Conservation (phyloP, 1,284 basidiomycete species). For the Retiboletus flavoniger region DNA sequence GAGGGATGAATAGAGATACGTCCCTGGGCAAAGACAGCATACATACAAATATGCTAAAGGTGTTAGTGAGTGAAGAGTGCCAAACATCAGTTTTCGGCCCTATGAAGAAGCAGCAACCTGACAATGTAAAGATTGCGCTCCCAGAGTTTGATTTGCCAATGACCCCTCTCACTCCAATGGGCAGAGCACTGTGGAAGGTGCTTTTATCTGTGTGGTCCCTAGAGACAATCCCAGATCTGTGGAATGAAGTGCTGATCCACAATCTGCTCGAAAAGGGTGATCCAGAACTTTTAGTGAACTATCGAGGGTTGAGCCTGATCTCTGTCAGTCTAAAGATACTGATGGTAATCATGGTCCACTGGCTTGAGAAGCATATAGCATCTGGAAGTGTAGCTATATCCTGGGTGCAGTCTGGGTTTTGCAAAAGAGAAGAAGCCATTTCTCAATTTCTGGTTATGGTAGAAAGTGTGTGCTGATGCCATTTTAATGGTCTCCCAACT, state of each 20-base stretch:
- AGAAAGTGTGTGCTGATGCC: background rate
- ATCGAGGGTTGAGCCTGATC: background rate
- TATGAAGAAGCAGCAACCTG: background rate
- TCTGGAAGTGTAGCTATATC: background rate
- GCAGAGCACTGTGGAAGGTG: background rate
- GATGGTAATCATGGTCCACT: background rate
- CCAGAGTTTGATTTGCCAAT: background rate
- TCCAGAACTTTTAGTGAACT: background rate
- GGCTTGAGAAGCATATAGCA: background rate
- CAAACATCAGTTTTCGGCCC: background rate
- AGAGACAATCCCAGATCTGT: background rate
- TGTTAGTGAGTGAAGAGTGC: background rate
- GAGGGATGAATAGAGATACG: background rate
- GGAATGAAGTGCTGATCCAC: background rate
- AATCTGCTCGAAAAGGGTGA: background rate
- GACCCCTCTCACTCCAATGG: background rate
- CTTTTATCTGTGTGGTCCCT: background rate
- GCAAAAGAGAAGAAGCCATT: background rate
- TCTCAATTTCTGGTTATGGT: background rate
- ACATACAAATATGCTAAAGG: background rate
- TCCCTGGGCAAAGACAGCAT: background rate
- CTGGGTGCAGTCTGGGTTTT: background rate
- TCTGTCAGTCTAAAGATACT: background rate
- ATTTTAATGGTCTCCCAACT: background rate
- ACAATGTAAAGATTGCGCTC: background rate